Conservation (phyloP, 768 basidiomycete genomes). For the Podaxis rugospora region DNA sequence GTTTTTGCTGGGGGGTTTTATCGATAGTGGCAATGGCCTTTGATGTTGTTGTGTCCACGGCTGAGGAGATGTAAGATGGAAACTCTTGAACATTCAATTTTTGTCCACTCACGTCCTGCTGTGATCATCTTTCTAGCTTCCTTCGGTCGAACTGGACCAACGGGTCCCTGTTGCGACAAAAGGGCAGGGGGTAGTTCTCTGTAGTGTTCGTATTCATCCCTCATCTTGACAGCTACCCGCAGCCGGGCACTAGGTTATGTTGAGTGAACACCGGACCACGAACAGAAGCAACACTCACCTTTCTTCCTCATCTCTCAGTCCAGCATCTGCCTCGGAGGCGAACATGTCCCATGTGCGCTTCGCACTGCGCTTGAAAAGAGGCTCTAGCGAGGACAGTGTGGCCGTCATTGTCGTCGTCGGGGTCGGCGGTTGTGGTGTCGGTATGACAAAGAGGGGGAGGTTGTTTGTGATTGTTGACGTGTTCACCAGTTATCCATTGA, state of each 20-base stretch:
- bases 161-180: slow-evolving; percentile 73
- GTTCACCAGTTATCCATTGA: slow-evolving; percentile 5
- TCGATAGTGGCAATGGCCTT: slow-evolving; percentile 73
- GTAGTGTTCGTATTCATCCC: slow-evolving; percentile 85
- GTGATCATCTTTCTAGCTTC: slow-evolving; percentile 65
- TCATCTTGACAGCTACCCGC: slow-evolving; percentile 78
- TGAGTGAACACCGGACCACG: not conserved
- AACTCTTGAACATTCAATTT: not conserved
- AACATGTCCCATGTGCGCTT: slow-evolving; percentile 73
- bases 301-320: slow-evolving; percentile 60
- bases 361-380: slow-evolving; percentile 57
- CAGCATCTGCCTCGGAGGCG: slow-evolving; percentile 57
- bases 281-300: slow-evolving; percentile 40
- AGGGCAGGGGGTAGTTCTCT: slow-evolving; percentile 81
- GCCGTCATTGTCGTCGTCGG: slow-evolving; percentile 31
- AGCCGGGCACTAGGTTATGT: slow-evolving; percentile 52
- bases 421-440: slow-evolving; percentile 2
- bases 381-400: slow-evolving; percentile 62
- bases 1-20: slow-evolving; percentile 60
- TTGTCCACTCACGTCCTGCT: slow-evolving; percentile 47
- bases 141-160: slow-evolving; percentile 71
- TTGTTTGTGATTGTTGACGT: slow-evolving; percentile 9
- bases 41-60: slow-evolving; percentile 47
- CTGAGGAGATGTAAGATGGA: slow-evolving; percentile 18
- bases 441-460: slow-evolving; percentile 3